Conservation (phyloP, 2,329 filamentous ascomycete species). For the Sphaerostilbella broomeana region DNA sequence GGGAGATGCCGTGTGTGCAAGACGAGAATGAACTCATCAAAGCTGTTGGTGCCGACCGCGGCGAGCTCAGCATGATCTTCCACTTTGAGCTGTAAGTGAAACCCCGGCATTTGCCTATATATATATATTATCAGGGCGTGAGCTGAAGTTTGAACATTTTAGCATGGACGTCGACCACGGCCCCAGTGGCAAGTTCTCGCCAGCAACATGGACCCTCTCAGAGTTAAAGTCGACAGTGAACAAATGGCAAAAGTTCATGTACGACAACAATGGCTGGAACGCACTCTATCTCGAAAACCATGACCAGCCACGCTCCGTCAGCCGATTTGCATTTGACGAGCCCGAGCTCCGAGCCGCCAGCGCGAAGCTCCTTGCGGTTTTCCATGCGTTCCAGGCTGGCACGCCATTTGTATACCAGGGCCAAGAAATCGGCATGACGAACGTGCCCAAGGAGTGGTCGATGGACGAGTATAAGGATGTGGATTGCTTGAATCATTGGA, state of each 20-base stretch:
- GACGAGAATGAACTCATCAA: conserved; percentile 37
- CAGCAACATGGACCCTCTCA: conserved; percentile 38
- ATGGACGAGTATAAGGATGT: conserved; percentile 65
- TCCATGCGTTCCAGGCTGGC: conserved; percentile 52
- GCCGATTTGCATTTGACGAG: conserved; percentile 46
- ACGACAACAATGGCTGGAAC: conserved; percentile 56
- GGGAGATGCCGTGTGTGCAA: conserved; percentile 43
- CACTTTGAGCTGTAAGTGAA: conserved; percentile 55
- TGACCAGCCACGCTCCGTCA: conserved; percentile 56
- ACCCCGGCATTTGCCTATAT: no score
- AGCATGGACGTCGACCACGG: conserved; percentile 46
- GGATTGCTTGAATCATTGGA: conserved; percentile 48
- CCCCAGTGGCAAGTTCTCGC: conserved; percentile 36
- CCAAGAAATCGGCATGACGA: conserved; percentile 62
- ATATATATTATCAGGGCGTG: no score
- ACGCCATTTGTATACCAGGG: conserved; percentile 65
- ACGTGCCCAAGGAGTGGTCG: conserved; percentile 53
- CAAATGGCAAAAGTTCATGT: conserved; percentile 56
- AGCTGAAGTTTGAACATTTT: not conserved
- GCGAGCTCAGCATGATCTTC: conserved; percentile 66
- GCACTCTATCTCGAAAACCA: conserved; percentile 61
- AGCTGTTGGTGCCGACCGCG: conserved; percentile 47
- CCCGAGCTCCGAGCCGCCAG: conserved; percentile 42
- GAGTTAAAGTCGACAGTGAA: conserved; percentile 46
- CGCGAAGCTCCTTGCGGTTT: conserved; percentile 54